These are phyloP conservation scores for Lophium mytilinum DNA, from an alignment of 495 filamentous ascomycete species.

Conservation along the genomic window DNA sequence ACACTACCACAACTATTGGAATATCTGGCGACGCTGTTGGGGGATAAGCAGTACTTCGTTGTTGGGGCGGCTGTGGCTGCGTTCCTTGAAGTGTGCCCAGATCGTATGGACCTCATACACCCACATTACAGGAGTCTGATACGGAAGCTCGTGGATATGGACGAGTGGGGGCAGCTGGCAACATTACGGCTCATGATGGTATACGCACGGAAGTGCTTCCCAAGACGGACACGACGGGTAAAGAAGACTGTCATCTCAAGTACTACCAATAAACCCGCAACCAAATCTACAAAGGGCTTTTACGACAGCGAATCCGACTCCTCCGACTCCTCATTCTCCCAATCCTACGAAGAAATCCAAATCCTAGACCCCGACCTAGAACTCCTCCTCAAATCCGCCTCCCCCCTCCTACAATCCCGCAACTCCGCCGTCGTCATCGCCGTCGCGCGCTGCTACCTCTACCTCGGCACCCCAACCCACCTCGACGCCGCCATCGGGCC, in stretches of 20 bases:
- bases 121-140: slow-evolving; percentile 76
- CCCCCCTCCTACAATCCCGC: slow-evolving; percentile 77
- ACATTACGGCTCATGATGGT: slow-evolving; percentile 70
- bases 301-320: slow-evolving; percentile 50
- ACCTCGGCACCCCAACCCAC: slow-evolving; percentile 69
- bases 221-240: slow-evolving; percentile 50
- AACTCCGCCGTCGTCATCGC: slow-evolving; percentile 90
- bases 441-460: slow-evolving; percentile 73
- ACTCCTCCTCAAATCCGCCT: slow-evolving; percentile 69
- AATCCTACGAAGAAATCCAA: slow-evolving; percentile 41
- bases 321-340: background rate
- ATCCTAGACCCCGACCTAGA: slow-evolving; percentile 77
- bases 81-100: slow-evolving; percentile 80
- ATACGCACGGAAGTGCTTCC: slow-evolving; percentile 87
- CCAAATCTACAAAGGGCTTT: slow-evolving; percentile 51
- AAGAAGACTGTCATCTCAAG: slow-evolving; percentile 37
- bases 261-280: slow-evolving; percentile 3
- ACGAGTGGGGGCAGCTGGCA: slow-evolving; percentile 92
- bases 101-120: slow-evolving; percentile 79
- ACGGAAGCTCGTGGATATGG: slow-evolving; percentile 94
- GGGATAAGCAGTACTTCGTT: slow-evolving; percentile 90
- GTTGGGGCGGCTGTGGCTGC: slow-evolving; percentile 85
- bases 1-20: slow-evolving; percentile 78
- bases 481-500: slow-evolving; percentile 67
- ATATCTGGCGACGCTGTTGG: slow-evolving; percentile 66